Evolutionary conservation across 2,329 filamentous ascomycete genomes (phyloP).

Genomic region (Acephala macrosclerotiorum): DNA sequence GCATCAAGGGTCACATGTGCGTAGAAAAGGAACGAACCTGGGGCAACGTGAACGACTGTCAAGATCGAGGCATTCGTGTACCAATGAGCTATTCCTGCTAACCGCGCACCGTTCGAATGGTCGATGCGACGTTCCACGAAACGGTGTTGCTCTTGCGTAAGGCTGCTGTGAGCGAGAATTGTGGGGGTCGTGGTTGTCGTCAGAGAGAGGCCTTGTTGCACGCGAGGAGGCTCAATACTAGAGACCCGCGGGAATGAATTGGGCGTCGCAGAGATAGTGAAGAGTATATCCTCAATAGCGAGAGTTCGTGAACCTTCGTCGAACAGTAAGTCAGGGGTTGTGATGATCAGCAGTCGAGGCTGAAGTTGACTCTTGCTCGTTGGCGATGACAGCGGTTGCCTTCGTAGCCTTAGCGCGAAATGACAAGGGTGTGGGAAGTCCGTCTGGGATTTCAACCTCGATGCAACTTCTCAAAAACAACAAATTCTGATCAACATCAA

Average conservation of each 20-base stretch:
- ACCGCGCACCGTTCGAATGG: slow-evolving; percentile 17
- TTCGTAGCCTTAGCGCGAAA: not conserved
- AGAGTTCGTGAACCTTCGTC: not conserved
- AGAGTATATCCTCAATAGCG: not conserved
- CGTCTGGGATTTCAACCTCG: not conserved
- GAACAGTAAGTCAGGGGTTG: not conserved
- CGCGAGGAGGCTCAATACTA: not conserved
- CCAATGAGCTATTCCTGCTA: slow-evolving; percentile 25
- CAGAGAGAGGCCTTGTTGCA: slow-evolving; percentile 8
- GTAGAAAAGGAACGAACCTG: slow-evolving; percentile 22
- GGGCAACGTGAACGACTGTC: slow-evolving; percentile 10
- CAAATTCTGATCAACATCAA: not conserved
- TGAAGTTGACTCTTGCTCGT: not conserved
- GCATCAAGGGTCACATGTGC: slow-evolving; percentile 10
- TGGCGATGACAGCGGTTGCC: not conserved
- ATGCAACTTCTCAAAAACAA: not conserved
- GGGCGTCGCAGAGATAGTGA: not conserved
- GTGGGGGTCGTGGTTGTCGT: slow-evolving; percentile 10
- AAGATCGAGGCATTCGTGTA: slow-evolving; percentile 12
- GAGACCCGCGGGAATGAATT: not conserved
- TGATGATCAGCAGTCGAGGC: slow-evolving; percentile 11
- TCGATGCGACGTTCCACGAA: not conserved
- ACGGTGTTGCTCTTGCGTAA: not conserved
- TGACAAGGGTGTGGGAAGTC: too few species aligned
- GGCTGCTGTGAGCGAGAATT: not conserved